Evolutionary conservation across 208 protist genomes (phyloP).

Genomic region (Dictyostelium gargantuum): DNA sequence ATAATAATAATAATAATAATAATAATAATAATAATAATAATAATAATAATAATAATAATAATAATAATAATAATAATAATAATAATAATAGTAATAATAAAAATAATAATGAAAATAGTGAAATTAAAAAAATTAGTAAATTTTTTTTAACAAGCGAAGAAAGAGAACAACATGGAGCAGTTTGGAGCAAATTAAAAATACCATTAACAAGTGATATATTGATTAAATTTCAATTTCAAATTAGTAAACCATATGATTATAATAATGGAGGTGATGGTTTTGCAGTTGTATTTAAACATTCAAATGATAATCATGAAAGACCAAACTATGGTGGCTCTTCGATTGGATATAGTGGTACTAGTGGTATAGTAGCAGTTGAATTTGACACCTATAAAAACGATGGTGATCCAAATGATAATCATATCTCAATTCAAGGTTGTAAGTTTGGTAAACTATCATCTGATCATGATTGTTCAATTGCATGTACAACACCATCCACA

Average conservation of each 20-base stretch:
- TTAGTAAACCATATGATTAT: neutral
- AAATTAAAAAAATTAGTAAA: neutral
- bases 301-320: neutral
- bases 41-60: neutral
- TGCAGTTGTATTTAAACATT: neutral
- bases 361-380: neutral
- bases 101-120: neutral
- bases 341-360: neutral
- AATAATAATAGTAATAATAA: constrained; percentile 1
- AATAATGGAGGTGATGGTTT: neutral
- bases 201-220: neutral
- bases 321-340: neutral
- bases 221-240: neutral
- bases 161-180: neutral
- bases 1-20: neutral
- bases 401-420: neutral
- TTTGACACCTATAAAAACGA: neutral
- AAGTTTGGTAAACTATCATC: neutral
- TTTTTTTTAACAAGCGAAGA: neutral
- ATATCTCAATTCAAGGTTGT: neutral
- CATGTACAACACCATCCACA: neutral
- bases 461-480: neutral
- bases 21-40: neutral
- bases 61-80: constrained; percentile 19
- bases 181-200: neutral